Base-by-base conservation (phyloP, 345 rosid species). In the Melaleuca quinquenervia region DNA sequence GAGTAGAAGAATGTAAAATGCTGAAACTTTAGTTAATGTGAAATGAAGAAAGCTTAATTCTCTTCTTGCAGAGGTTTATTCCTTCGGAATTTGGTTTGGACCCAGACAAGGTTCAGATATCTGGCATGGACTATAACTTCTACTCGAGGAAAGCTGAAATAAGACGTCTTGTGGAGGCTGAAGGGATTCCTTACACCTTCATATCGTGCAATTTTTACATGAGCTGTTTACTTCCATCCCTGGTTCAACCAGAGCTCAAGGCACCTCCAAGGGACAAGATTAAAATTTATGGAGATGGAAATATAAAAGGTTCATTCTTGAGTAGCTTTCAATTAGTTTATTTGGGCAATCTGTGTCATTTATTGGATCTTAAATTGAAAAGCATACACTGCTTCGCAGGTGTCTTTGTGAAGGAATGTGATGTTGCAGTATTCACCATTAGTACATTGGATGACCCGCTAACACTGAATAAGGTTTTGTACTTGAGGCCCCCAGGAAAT, bases 41-140 rank as follows among this genome's bases (percentile, higher is more conserved):
- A 84, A 49, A 21, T 24, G 50, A 11, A 27, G 20, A 85, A 55
- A 82, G 60, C 22, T 55, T 64, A 64, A 64, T 60, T 87, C 29
- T 75, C 76, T 82, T 50, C 52, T 88, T 91, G 84, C 90, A 96
- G 99, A 94, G 94, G 90, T 96, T 96, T 88, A 89, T 96, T 70
- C 99, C 98, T 64, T 94, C 98, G 2, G 97, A 96, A 74, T 96
- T 94, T 85, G 99, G 99, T 86, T 91, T 92, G 50, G 93, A 96
- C 90, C 92, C 98, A 5, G 94, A 94, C 58, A 93, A 91, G 91
- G 86, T 87, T 75, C 96, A 91, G 86, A 89, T 96, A 85, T 90
- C 92, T 6, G 93, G 88, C 86, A 88, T 96, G 88, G 96, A 90
- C 86, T 78, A 92, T 54, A 87, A 89, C 41, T 96, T 94, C 91